Base-by-base conservation (phyloP, 306 rosid genomes). In the Prinsepia uniflora region DNA sequence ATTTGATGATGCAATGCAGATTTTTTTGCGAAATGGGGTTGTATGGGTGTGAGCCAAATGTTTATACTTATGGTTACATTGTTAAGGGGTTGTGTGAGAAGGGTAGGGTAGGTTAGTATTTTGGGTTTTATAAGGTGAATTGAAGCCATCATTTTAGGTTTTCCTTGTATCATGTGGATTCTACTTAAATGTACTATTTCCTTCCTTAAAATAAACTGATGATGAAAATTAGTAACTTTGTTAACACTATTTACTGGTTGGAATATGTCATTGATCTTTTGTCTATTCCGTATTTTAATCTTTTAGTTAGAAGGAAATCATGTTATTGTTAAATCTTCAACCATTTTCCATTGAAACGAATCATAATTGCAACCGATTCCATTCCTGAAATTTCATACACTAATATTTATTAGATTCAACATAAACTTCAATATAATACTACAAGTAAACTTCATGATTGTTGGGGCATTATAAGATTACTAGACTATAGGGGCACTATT, bases 61-160 rank as follows among this genome's bases (percentile, higher is more conserved):
- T 85, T 0, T 90, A 87, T 76, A 87, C 81, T 14, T 90, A 86
- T 71, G 86, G 98, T 7, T 90, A 90, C 47, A 78, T 94, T 62
- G 85, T 90, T 8, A 86, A 75, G 63, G 98, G 90, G 7, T 57
- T 94, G 87, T 94, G 97, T 77, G 98, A 94, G 91, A 90, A 94
- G 81, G 97, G 97, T 74, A 86, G 95, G 79, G 89, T 90, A 52
- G 74, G 68, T 67, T 85, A 89, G 55, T 97, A 96, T 47, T 68
- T 90, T 0, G 79, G 79, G 67, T 94, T 88, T 82, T 90, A 83
- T 41, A 80, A 76, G 85, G 92, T n/a, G n/a, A n/a, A n/a, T n/a
- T n/a, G n/a, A n/a, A n/a, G n/a, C n/a, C n/a, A n/a, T n/a, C n/a
- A n/a, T n/a, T n/a, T n/a, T n/a, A n/a, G n/a, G n/a, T n/a, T n/a